A percentile compares a stretch with the other conserved stretches of the same genome.
phyloP scores from a whole-genome alignment of 2,329 filamentous ascomycete genomes.

The Macrophomina phaseolina region DNA sequence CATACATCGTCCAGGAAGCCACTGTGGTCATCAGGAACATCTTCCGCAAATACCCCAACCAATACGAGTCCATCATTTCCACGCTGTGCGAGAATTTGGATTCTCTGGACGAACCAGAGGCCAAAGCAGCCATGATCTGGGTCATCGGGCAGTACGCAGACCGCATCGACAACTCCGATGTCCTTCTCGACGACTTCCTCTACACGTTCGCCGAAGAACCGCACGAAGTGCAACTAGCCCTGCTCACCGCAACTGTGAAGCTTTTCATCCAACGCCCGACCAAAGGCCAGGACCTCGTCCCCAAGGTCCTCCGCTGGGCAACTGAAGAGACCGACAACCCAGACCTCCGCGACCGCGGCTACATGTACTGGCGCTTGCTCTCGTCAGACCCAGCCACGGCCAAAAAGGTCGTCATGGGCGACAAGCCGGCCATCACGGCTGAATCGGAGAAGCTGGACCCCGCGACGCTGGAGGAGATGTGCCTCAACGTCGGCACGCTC shows the following conservation, averaged over 20 bases:
- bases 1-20: conserved; percentile 98
- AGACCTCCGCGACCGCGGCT: conserved; percentile 91
- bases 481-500: conserved; percentile 91
- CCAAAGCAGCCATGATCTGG: conserved; percentile 99
- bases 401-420: conserved; percentile 91
- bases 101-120: conserved; percentile 94
- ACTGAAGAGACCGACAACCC: conserved; percentile 99
- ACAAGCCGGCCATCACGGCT: conserved; percentile 94
- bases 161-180: conserved; percentile 95
- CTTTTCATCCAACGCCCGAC: conserved; percentile 96
- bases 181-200: conserved; percentile 90
- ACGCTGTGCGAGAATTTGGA: conserved; percentile 96
- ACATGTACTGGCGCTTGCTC: conserved; percentile 98
- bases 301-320: conserved; percentile 95
- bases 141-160: conserved; percentile 98
- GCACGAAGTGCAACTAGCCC: conserved; percentile 90
- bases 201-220: conserved; percentile 94
- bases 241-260: conserved; percentile 96
- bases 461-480: conserved; percentile 93
- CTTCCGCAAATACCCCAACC: conserved; percentile 98
- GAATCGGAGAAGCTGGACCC: conserved; percentile 95
- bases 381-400: conserved; percentile 89
- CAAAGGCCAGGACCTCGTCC: conserved; percentile 90
- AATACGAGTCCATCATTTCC: conserved; percentile 97
- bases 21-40: conserved; percentile 99